A percentile compares a stretch with the other conserved stretches of the same genome.
Conservation (phyloP, 2,329 filamentous ascomycete species). For the Xylaria sp. region DNA sequence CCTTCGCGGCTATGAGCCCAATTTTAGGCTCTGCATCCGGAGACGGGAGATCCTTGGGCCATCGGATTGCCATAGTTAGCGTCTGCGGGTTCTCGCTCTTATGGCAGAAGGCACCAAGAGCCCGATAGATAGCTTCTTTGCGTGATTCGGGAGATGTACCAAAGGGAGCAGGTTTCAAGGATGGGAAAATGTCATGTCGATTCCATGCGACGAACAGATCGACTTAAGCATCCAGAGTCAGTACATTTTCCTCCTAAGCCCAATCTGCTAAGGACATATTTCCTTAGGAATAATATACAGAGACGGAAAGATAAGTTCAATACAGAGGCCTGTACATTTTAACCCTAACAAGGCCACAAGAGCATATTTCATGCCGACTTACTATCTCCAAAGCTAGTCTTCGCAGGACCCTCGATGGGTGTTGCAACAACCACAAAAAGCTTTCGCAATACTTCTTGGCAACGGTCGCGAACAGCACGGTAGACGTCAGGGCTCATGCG, state of each 20-base stretch:
- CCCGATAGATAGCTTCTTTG: conserved; percentile 50
- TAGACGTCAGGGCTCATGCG: conserved; percentile 74
- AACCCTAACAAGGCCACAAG: background rate
- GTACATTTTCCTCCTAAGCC: background rate
- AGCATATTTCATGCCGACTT: conserved; percentile 12
- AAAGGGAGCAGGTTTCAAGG: conserved; percentile 37
- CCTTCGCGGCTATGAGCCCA: background rate
- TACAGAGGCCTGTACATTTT: background rate
- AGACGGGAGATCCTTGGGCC: conserved; percentile 53
- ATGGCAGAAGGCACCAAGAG: conserved; percentile 59
- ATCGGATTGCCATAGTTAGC: conserved; percentile 66
- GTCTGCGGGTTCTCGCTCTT: conserved; percentile 46
- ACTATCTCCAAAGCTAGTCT: conserved; percentile 73
- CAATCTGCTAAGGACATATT: background rate
- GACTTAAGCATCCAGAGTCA: conserved; percentile 51
- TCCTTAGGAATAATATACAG: too few relatives aligned
- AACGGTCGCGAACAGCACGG: conserved; percentile 58
- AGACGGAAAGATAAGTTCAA: too few relatives aligned
- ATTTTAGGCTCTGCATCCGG: background rate
- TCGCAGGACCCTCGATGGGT: conserved; percentile 76
- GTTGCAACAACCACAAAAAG: conserved; percentile 67
- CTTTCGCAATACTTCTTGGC: conserved; percentile 58
- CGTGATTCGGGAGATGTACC: conserved; percentile 21
- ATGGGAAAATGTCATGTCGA: conserved; percentile 35
- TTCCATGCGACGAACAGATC: conserved; percentile 71